Base-by-base conservation (phyloP, 2,329 filamentous ascomycete species). In the Exserohilum rostratum region DNA sequence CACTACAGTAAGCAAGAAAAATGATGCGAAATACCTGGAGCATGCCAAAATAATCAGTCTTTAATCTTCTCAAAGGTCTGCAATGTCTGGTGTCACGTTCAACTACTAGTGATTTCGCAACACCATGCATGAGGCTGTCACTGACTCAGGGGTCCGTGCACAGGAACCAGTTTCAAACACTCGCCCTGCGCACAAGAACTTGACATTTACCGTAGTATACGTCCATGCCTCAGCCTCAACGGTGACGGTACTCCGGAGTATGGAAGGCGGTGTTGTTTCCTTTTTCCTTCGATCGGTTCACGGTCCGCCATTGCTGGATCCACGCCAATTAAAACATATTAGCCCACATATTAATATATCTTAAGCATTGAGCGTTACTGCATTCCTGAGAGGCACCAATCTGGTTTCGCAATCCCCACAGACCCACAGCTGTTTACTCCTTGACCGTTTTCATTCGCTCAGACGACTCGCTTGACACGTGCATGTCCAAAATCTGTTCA, bases 341-440 rank as follows among this genome's bases (percentile, higher is more conserved):
- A 64, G 46, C 56, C 59, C 62, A 67, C 45, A 69, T 69, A 72
- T 72, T 73, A 73, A 71, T 71, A 50, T 70, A 71, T 55, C 49
- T 56, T 55, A 47, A 53, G 58, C 64, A 38, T 52, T 20, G 13
- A 42, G 48, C 29, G 37, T 51, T 47, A 51, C 43, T 42, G 46
- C 51, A 58, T 66, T 61, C 46, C 53, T 62, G 33, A 54, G 50
- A 38, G 15, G 51, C 50, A 51, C 56, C 60, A 49, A 59, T 47
- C 46, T 44, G 42, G 53, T 34, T 40, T 50, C 40, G 40, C 43
- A 20, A 45, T 35, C 38, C 25, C 20, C 22, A 17, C 33, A 48
- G 47, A 48, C 31, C 48, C 42, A 53, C 40, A 22, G 27, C 15
- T 34, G 34, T 35, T 37, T 33, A 33, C 37, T 35, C 37, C 47